Conservation (phyloP, 495 filamentous ascomycete species). For the Daldinia grandis region DNA sequence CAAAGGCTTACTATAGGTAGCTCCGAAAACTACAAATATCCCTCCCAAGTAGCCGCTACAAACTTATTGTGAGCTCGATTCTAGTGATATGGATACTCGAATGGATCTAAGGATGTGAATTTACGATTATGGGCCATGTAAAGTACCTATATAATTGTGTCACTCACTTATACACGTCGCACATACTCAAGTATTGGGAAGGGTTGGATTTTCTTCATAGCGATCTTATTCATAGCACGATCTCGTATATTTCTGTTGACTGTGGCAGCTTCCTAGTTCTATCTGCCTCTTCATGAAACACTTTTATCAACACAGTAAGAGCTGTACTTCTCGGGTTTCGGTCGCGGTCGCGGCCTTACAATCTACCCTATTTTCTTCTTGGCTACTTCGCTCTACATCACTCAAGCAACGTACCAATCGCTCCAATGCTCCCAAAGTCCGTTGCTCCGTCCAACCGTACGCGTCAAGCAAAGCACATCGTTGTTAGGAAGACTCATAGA, state of each 20-base stretch:
- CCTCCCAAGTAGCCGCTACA: background rate
- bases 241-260: conserved; percentile 42
- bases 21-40: conserved; percentile 16
- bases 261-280: conserved; percentile 38
- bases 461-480: conserved; percentile 24
- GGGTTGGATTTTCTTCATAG: background rate
- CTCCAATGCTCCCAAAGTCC: conserved; percentile 17
- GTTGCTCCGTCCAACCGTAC: conserved; percentile 24
- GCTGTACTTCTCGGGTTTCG: conserved; percentile 28
- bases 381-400: conserved; percentile 26
- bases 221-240: conserved; percentile 12
- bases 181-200: background rate
- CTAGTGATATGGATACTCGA: background rate
- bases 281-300: conserved; percentile 38
- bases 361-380: conserved; percentile 40
- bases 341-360: conserved; percentile 23
- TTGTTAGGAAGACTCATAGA: conserved; percentile 61
- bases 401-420: conserved; percentile 30
- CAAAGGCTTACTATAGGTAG: background rate
- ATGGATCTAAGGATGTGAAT: background rate
- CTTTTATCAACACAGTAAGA: conserved; percentile 44
- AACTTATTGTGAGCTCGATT: background rate
- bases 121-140: too few species aligned
- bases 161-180: background rate
- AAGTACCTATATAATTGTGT: background rate